Evolutionary conservation across 306 rosid genomes (phyloP).

Genomic region (Prunus kanzakura): DNA sequence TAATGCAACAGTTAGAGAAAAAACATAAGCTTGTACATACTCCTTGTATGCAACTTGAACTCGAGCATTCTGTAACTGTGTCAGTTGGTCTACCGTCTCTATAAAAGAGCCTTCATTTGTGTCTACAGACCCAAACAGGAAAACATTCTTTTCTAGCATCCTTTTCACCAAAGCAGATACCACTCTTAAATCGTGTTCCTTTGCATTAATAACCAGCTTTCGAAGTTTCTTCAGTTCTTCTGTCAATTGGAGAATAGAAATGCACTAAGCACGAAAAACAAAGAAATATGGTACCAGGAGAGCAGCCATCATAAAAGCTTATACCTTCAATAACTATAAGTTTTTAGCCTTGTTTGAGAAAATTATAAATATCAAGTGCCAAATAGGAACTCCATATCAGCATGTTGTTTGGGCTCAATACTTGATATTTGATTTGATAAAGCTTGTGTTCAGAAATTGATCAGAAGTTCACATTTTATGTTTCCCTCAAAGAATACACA

Average conservation of each 20-base stretch:
- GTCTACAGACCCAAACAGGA: conserved; percentile 77
- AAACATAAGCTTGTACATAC: conserved; percentile 28
- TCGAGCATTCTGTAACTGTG: conserved; percentile 69
- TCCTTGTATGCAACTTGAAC: conserved; percentile 53
- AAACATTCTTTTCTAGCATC: conserved; percentile 68
- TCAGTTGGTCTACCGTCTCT: conserved; percentile 67
- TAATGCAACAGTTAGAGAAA: conserved; percentile 10
- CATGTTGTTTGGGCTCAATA: too few relatives aligned
- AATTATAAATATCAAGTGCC: neutral
- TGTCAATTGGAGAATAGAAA: conserved; percentile 23
- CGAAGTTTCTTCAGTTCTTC: conserved; percentile 71
- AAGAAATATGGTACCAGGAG: neutral
- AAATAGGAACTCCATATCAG: too few relatives aligned
- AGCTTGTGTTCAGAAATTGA: too few relatives aligned
- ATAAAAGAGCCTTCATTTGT: conserved; percentile 47
- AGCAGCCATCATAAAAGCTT: too few relatives aligned
- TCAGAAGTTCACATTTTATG: too few relatives aligned
- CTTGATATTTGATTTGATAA: too few relatives aligned
- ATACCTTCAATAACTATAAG: neutral
- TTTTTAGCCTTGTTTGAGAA: neutral
- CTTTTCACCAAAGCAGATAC: conserved; percentile 51
- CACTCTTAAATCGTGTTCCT: conserved; percentile 38
- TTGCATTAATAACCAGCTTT: conserved; percentile 56
- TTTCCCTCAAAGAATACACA: neutral
- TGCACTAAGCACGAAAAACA: neutral